These are phyloP conservation scores for Orychophragmus violaceus DNA, from an alignment of 345 rosid genomes.

Conservation along the genomic window DNA sequence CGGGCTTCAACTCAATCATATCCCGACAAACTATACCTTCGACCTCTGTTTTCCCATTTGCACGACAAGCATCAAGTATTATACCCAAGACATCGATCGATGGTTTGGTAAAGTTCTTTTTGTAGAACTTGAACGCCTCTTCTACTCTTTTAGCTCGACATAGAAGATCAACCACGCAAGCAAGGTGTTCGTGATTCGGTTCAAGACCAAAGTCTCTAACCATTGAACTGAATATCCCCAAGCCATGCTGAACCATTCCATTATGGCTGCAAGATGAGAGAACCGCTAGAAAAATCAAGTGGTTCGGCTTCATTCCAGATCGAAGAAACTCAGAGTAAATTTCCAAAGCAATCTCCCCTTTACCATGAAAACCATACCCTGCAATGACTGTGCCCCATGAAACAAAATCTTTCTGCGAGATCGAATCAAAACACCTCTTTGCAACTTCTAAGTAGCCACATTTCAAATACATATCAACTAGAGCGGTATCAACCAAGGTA, in stretches of 20 bases:
- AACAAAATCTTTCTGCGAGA: conserved; percentile 46
- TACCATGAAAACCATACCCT: conserved; percentile 78
- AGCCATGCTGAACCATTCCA: conserved; percentile 60
- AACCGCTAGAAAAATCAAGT: conserved; percentile 54
- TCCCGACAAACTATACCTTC: conserved; percentile 34
- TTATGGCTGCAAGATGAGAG: conserved; percentile 78
- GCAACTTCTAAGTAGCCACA: conserved; percentile 64
- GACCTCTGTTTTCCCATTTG: conserved; percentile 31
- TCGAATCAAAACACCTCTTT: conserved; percentile 51
- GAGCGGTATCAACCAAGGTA: conserved; percentile 48
- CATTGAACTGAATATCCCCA: conserved; percentile 53
- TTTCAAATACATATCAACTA: conserved; percentile 77
- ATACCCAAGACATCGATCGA: conserved; percentile 44
- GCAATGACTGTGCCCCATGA: conserved; percentile 63
- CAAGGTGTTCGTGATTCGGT: conserved; percentile 48
- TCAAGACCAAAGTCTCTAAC: conserved; percentile 37
- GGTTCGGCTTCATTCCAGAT: conserved; percentile 56
- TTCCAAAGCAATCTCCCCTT: conserved; percentile 57
- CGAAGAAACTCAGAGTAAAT: conserved; percentile 50
- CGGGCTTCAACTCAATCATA: conserved; percentile 35
- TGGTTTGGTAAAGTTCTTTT: conserved; percentile 34
- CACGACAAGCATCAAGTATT: conserved; percentile 50
- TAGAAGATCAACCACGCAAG: conserved; percentile 58
- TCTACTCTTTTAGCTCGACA: conserved; percentile 52
- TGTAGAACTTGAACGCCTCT: conserved; percentile 53